phyloP scores from a whole-genome alignment of 2,329 filamentous ascomycete genomes.

The Diplodia intermedia region DNA sequence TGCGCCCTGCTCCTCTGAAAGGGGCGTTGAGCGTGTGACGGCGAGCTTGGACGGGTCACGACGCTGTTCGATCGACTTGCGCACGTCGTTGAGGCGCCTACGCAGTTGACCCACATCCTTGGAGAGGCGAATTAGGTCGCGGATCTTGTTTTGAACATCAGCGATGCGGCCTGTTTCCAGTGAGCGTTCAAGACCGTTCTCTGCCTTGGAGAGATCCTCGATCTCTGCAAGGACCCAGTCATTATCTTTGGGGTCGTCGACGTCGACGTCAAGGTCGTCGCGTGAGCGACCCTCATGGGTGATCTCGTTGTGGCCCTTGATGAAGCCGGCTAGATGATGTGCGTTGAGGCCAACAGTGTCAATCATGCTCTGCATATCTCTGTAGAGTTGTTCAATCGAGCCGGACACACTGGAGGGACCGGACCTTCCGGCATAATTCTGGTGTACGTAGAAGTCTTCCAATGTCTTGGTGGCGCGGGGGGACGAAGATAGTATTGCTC shows the following conservation, averaged over 20 bases:
- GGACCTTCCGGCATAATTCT: constrained; percentile 52
- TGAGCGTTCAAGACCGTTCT: constrained; percentile 67
- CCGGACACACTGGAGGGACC: constrained; percentile 53
- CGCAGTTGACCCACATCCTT: constrained; percentile 75
- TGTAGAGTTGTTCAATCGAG: constrained; percentile 65
- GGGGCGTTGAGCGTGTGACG: constrained; percentile 71
- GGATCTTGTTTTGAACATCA: constrained; percentile 72
- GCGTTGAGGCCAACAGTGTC: constrained; percentile 89
- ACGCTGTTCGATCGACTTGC: constrained; percentile 73
- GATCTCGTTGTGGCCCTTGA: constrained; percentile 67
- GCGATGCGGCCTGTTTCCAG: constrained; percentile 73
- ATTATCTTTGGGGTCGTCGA: constrained; percentile 58
- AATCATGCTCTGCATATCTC: constrained; percentile 92
- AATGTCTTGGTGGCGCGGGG: constrained; percentile 20
- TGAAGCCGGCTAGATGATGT: constrained; percentile 65
- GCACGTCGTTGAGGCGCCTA: constrained; percentile 70
- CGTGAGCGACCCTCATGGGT: constrained; percentile 64
- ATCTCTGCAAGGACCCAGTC: constrained; percentile 81
- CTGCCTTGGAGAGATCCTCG: constrained; percentile 67
- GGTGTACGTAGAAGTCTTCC: constrained; percentile 66
- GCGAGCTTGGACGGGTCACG: constrained; percentile 72
- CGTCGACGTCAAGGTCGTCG: constrained; percentile 65
- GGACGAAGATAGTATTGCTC: constrained; percentile 7
- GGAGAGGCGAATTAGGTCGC: constrained; percentile 70
- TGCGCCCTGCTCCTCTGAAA: constrained; percentile 82